Conservation (phyloP, 176 grass and related monocot species). For the Oryza glumipatula region DNA sequence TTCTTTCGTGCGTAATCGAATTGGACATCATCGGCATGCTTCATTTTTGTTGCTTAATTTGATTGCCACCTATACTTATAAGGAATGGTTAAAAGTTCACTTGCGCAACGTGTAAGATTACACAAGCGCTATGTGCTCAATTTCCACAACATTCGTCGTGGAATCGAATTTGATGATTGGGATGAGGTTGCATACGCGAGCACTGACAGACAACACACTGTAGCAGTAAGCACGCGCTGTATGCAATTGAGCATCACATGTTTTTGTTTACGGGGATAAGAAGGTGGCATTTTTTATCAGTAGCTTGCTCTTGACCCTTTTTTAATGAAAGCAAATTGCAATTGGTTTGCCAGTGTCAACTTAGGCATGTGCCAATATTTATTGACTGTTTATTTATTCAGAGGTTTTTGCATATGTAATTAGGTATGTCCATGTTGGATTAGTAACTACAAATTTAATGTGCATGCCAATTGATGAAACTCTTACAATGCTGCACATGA, state of each 20-base stretch:
- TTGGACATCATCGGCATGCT: neutral
- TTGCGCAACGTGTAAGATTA: neutral
- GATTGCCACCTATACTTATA: neutral
- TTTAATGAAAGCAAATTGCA: neutral
- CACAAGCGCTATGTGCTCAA: neutral
- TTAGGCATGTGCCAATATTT: neutral
- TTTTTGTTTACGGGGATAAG: neutral
- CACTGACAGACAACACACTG: neutral
- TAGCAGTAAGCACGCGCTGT: neutral
- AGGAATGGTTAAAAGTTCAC: neutral
- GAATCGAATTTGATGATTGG: neutral
- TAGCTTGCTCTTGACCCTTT: neutral
- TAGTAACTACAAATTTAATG: neutral
- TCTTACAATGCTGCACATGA: neutral
- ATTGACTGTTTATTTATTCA: neutral
- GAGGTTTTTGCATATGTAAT: neutral
- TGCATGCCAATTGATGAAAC: neutral
- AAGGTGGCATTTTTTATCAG: neutral
- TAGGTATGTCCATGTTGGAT: neutral
- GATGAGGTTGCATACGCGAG: neutral
- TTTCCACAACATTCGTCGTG: neutral
- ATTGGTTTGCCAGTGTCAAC: neutral
- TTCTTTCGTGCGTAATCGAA: neutral
- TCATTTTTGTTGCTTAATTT: neutral
- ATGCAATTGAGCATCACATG: neutral